Evolutionary conservation across 495 filamentous ascomycete species (phyloP), one percentile per base, ranked within the genome.

Genomic region (Aspergillus ostianus): DNA sequence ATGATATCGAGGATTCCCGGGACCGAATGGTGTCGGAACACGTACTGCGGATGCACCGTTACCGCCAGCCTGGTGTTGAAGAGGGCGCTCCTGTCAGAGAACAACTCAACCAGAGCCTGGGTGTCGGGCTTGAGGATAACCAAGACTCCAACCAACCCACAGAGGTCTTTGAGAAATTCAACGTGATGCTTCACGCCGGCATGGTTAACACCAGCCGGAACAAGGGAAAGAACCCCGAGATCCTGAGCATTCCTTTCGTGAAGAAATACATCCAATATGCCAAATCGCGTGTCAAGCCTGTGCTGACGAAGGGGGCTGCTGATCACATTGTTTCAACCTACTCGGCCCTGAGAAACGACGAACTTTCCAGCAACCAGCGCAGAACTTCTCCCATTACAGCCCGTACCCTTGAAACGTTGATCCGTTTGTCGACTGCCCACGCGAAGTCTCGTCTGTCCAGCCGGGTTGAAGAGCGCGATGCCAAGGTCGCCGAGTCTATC

Each of bases 201-300:
- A 91, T 99, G 54, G 90, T 87, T 29, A 75, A 90, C 36, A 87
- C 85, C 10, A 82, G 83, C 27, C 87, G 92, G 26, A 89, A 88
- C 19, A 78, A 77, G 47, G 84, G 83, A 67, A 90, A 91, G 74
- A 87, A 89, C 59, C 82, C 87, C 41, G 92, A 97, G 71, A 91
- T 99, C n/a, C 80, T 98, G 57, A 94, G 90, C 74, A 97, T 99
- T 58, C 92, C 93, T 0, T 99, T 99, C 78, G 92, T 99, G 76
- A 98, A 98, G 81, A 99, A 99, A 75, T 99, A 97, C 72, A 92
- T 99, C 59, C 94, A 99, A 70, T 99, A 99, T 72, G 93, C 95
- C 64, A 98, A 98, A 76, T 87, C 86, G 27, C 80, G 94, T 70
- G 83, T 97, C 66, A 93, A 92, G 84, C 94, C 94, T 5, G 80